These are phyloP conservation scores for Fusarium brevicatenulatum DNA, from an alignment of 2,329 filamentous ascomycete genomes.

Conservation along the genomic window DNA sequence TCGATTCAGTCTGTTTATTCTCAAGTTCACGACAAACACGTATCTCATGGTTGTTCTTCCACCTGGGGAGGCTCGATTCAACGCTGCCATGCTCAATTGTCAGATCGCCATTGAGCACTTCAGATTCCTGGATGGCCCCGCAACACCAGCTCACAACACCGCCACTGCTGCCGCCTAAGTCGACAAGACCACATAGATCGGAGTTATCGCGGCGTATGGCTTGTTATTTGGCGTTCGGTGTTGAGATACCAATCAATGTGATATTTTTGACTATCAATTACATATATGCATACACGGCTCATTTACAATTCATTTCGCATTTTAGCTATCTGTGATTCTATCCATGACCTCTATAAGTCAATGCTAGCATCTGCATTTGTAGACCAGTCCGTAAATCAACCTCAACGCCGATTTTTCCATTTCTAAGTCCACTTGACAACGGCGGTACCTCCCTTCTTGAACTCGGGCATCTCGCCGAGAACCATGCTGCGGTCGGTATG, in stretches of 20 bases:
- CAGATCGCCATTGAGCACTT: slow-evolving; percentile 88
- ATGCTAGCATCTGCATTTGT: slow-evolving; percentile 7
- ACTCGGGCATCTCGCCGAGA: slow-evolving; percentile 70
- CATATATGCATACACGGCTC: background rate
- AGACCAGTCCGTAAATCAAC: slow-evolving; percentile 12
- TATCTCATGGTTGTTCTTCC: slow-evolving; percentile 94
- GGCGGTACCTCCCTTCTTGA: slow-evolving; percentile 72
- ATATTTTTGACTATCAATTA: slow-evolving; percentile 22
- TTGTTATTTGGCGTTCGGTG: slow-evolving; percentile 40
- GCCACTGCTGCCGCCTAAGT: slow-evolving; percentile 14
- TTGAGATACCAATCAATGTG: slow-evolving; percentile 43
- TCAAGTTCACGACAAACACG: slow-evolving; percentile 96
- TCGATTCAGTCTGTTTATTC: slow-evolving; percentile 92
- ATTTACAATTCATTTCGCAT: background rate
- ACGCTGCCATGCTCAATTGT: slow-evolving; percentile 89
- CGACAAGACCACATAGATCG: background rate
- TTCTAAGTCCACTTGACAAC: slow-evolving; percentile 67
- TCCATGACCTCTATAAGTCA: slow-evolving; percentile 24
- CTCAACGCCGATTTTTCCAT: slow-evolving; percentile 34
- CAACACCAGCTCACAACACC: slow-evolving; percentile 27
- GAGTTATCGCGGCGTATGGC: background rate
- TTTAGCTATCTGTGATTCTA: slow-evolving; percentile 12
- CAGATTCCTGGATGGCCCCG: slow-evolving; percentile 68
- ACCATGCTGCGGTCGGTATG: slow-evolving; percentile 72
- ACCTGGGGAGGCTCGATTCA: slow-evolving; percentile 90